A percentile compares a stretch with the other conserved stretches of the same genome.
Evolutionary conservation across 176 grass and related monocot species (phyloP).

Genomic region (Melocanna baccifera): DNA sequence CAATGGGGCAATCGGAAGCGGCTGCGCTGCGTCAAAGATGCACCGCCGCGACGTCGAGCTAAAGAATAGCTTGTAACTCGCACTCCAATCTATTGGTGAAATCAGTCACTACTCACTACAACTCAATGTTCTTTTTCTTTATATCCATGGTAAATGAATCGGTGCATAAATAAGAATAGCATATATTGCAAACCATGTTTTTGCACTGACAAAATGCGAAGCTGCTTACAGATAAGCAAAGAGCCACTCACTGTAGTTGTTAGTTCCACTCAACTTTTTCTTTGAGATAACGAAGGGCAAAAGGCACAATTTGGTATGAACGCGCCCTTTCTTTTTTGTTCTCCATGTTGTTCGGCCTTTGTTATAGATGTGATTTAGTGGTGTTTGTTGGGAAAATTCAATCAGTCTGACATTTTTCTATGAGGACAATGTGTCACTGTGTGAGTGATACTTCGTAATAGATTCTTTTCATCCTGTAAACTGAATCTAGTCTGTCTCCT

Average conservation of each 20-base stretch:
- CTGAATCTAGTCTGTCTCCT: not conserved
- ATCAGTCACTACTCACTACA: not conserved
- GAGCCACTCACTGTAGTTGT: not conserved
- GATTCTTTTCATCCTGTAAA: not conserved
- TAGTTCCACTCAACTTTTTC: not conserved
- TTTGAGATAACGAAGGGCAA: not conserved
- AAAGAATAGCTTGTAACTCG: not conserved
- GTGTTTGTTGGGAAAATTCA: not conserved
- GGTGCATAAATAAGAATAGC: not conserved
- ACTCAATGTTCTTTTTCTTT: not conserved
- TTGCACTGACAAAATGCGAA: not conserved
- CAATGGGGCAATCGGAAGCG: slow-evolving; percentile 71
- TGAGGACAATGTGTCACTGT: not conserved
- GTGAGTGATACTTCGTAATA: not conserved
- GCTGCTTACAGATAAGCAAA: not conserved
- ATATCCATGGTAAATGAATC: not conserved
- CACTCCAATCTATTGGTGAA: not conserved
- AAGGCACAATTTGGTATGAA: not conserved
- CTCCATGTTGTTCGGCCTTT: not conserved
- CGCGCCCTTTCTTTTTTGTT: not conserved
- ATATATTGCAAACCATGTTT: not conserved
- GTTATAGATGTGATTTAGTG: not conserved
- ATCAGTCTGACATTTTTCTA: not conserved
- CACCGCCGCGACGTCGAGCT: slow-evolving; percentile 42
- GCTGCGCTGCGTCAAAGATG: slow-evolving; percentile 59